Base-by-base conservation (phyloP, 2,329 filamentous ascomycete species). In the Fusarium sp. region DNA sequence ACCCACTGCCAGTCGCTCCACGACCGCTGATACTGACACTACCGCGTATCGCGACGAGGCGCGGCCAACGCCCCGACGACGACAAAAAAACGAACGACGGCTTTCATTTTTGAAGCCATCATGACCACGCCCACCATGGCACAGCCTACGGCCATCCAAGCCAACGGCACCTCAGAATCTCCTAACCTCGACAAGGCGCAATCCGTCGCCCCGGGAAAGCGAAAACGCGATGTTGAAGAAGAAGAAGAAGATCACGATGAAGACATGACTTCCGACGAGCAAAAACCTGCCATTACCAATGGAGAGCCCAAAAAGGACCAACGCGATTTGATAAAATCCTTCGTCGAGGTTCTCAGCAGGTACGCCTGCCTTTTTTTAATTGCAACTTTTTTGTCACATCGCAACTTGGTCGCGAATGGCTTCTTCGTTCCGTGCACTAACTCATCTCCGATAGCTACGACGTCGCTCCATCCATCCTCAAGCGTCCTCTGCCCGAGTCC, bases 181-280 rank as follows among this genome's bases (percentile, higher is more conserved):
- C 72, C 72, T 49, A 75, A 74, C 46, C 71, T 73, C 49, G 76
- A 77, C 37, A 69, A 75, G 61, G 73, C 72, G 44, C 77, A 76
- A 53, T 72, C 77, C 51, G 74, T 76, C 54, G 72, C 81, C 34
- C 77, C 82, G 28, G 80, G 80, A 60, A 89, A 89, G 80, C 82
- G 87, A 77, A 89, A 89, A 80, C 87, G 87, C 82, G 85, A 88
- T 72, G 77, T 79, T 50, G 58, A 55, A 36, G 58, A 63, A 42
- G 80, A 63, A 42, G 80, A 75, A 62, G 81, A 83, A 69, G 82
- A 82, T 8, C 72, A 66, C 58, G 75, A 77, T 23, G 74, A 74
- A 28, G 75, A 74, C 18, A 69, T 70, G 62, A 77, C 77, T n/a
- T 66, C 59, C 15, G 71, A 77, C 18, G 70, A 73, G 44, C 62